These are phyloP conservation scores for Solanum hybrid DNA, from an alignment of 305 asterid genomes.

Conservation along the genomic window DNA sequence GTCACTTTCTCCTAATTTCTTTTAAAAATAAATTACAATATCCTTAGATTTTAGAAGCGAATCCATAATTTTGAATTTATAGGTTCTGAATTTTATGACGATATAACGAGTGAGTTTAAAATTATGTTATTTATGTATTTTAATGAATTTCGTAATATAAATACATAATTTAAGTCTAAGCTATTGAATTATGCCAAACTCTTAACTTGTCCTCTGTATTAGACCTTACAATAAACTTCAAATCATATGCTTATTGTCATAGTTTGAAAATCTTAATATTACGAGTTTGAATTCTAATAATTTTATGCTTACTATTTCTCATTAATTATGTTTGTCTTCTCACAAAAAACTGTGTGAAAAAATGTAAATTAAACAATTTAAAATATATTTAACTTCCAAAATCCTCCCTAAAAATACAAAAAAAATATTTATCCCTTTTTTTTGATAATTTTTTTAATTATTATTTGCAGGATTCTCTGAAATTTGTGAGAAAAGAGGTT, in stretches of 20 bases:
- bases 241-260: background rate
- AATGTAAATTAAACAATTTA: background rate
- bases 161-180: background rate
- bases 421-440: background rate
- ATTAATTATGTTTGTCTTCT: background rate
- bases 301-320: no score
- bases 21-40: background rate
- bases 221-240: background rate
- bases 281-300: background rate
- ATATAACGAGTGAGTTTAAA: background rate
- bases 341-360: background rate
- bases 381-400: background rate
- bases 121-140: background rate
- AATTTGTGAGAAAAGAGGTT: conserved; percentile 55
- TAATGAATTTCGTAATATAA: background rate
- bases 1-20: background rate
- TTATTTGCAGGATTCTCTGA: conserved; percentile 45
- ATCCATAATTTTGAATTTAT: background rate
- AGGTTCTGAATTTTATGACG: background rate
- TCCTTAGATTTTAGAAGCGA: background rate
- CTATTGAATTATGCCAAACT: background rate
- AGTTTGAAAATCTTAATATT: no score
- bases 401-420: background rate
- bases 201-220: no score
- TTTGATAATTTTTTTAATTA: background rate